Base-by-base conservation (phyloP, 2,329 filamentous ascomycete genomes). In the Fragosphaeria purpurea region DNA sequence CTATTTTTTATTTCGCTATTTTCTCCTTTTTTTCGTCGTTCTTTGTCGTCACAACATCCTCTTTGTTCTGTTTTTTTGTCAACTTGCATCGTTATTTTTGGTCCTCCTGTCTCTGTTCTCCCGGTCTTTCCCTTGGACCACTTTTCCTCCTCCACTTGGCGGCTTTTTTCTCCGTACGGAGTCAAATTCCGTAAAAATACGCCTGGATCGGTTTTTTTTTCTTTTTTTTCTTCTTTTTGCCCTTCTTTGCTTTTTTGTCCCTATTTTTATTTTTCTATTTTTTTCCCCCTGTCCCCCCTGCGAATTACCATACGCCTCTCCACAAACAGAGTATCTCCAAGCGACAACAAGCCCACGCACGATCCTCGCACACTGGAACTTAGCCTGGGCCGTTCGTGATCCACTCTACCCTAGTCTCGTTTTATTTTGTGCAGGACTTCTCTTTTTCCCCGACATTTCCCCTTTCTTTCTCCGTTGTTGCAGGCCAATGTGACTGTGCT, bases 391-490 rank as follows among this genome's bases (percentile, higher is more conserved):
- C 47, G 44, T 41, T 44, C 43, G 30, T 22, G 13, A 6, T 37
- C 11, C 35, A 37, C 11, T 11, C 35, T 37, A 37, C 11, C 35
- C 35, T 11, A 7, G 7, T 7, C 7, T 37, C 35, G 35, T 11
- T 37, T 7, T 37, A 7, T 11, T 37, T 7, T 37, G 35, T 7
- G 11, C 35, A 37, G 35, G 35, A 7, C 35, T 11, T 13, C 13
- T 13, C 41, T 9, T 22, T 11, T n/a, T 11, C 33, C 42, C 42
- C 30, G 30, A 33, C 33, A 41, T 35, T 49, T 42, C 22, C 12
- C 31, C 47, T 35, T 49, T 40, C 13, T 47, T 49, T 44, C 34
- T 35, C 48, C 48, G 48, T 35, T 49, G 47, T 41, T 40, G 35
- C 30, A 40, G 10, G 41, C 41, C 44, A 35, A 33, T 32, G 32